These are phyloP conservation scores for Tulasnella sp. DNA, from an alignment of 768 basidiomycete species.

Conservation along the genomic window DNA sequence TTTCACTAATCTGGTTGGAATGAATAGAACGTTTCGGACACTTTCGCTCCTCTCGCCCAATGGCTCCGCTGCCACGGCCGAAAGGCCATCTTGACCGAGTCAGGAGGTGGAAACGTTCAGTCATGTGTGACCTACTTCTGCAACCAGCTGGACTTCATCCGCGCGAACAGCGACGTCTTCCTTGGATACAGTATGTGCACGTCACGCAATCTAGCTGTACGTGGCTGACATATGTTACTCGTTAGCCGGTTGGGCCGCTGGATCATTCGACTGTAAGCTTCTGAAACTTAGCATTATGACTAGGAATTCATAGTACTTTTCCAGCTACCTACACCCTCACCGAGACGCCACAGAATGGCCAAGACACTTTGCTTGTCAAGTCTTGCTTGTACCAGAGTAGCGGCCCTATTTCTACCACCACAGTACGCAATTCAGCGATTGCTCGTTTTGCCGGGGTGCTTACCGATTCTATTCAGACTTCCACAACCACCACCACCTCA, in stretches of 20 bases:
- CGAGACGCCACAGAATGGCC: slow-evolving; percentile 16
- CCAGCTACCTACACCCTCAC: slow-evolving; percentile 23
- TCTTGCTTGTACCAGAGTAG: slow-evolving; percentile 24
- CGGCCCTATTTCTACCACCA: not conserved
- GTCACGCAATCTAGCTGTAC: not conserved
- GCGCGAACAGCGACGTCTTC: slow-evolving; percentile 28
- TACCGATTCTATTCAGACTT: not conserved
- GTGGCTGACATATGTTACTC: not conserved
- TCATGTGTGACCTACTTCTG: slow-evolving; percentile 25
- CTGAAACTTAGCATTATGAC: not conserved
- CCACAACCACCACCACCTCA: not conserved
- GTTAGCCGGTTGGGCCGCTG: slow-evolving; percentile 23
- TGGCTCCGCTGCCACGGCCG: slow-evolving; percentile 25
- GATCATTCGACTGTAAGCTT: slow-evolving; percentile 21
- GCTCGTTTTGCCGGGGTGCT: not conserved
- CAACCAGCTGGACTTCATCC: slow-evolving; percentile 14
- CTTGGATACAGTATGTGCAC: slow-evolving; percentile 16
- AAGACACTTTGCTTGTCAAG: slow-evolving; percentile 20
- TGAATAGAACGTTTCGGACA: slow-evolving; percentile 26
- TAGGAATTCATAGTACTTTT: not conserved
- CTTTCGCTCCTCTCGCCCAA: slow-evolving; percentile 19
- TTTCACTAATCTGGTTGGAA: not conserved
- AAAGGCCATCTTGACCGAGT: slow-evolving; percentile 22
- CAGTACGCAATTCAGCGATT: not conserved
- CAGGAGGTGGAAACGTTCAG: slow-evolving; percentile 25